Conservation (phyloP, 2,329 filamentous ascomycete species). For the Fusarium piperis region DNA sequence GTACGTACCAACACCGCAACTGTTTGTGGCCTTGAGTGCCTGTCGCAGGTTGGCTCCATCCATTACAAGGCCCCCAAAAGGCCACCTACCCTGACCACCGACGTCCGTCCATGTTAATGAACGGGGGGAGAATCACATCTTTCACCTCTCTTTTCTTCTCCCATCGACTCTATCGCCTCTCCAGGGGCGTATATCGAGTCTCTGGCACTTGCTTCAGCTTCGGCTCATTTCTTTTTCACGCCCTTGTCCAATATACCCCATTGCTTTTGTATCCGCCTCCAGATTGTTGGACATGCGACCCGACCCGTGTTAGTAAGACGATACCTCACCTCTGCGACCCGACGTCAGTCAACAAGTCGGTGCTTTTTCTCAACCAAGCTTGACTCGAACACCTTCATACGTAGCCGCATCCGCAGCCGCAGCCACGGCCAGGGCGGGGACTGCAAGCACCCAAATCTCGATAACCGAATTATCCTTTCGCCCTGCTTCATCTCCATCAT, state of each 20-base stretch:
- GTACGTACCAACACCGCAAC: conserved; percentile 38
- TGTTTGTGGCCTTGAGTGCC: conserved; percentile 8
- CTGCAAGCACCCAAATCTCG: conserved; percentile 1
- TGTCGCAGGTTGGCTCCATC: conserved; percentile 12
- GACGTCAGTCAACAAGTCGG: conserved; percentile 34
- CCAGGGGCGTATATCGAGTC: neutral
- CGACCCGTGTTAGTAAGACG: conserved; percentile 36
- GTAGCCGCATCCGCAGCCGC: conserved; percentile 18
- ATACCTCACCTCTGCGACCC: conserved; percentile 17
- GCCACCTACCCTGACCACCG: conserved; percentile 36
- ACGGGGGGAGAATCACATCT: conserved; percentile 13
- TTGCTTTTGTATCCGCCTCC: neutral
- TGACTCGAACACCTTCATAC: conserved; percentile 20
- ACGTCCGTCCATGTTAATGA: conserved; percentile 24
- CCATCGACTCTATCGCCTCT: conserved; percentile 2
- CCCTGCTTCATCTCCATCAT: conserved; percentile 4
- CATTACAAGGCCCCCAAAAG: conserved; percentile 28
- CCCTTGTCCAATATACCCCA: neutral
- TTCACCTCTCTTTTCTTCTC: conserved; percentile 12
- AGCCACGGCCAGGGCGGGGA: conserved; percentile 16
- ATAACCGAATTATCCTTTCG: conserved; percentile 10
- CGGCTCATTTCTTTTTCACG: neutral
- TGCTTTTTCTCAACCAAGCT: conserved; percentile 17
- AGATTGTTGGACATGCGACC: conserved; percentile 32
- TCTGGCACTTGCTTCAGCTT: neutral